Evolutionary conservation across 2,329 filamentous ascomycete species (phyloP).

Genomic region (Aureobasidium sp.): DNA sequence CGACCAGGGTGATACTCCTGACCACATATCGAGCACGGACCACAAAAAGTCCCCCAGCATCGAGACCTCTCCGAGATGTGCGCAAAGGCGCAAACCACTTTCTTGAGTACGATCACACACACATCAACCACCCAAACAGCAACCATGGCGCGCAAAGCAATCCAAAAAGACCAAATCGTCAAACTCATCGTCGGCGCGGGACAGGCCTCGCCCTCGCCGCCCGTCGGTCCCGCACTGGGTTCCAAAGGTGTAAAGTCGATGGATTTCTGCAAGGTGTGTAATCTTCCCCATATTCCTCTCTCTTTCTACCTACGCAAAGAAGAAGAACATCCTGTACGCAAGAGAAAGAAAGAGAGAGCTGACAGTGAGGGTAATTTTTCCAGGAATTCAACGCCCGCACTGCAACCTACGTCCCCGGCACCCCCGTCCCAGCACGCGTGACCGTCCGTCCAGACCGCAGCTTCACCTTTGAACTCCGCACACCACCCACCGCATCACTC

Average conservation of each 20-base stretch:
- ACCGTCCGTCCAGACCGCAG: constrained; percentile 87
- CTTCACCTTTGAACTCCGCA: constrained; percentile 88
- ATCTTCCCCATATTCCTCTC: neutral
- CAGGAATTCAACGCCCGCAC: constrained; percentile 97
- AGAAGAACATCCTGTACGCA: neutral
- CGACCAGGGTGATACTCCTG: neutral
- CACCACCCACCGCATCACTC: constrained; percentile 86
- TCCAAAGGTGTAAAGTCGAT: constrained; percentile 98
- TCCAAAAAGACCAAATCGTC: constrained; percentile 65
- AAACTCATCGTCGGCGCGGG: constrained; percentile 97
- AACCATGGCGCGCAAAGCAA: constrained; percentile 44
- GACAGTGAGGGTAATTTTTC: neutral
- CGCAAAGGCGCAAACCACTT: constrained; percentile 9
- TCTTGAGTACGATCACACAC: neutral
- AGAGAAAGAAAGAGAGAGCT: neutral
- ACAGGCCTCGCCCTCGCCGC: constrained; percentile 87
- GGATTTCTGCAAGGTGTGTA: constrained; percentile 91
- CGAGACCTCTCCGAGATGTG: neutral
- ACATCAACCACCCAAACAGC: neutral
- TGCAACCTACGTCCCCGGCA: constrained; percentile 70
- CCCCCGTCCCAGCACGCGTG: constrained; percentile 82
- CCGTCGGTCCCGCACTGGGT: constrained; percentile 90
- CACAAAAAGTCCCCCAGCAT: neutral
- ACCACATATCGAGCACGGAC: neutral
- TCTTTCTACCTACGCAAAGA: no score